Percentiles rank a stretch among this genome's conserved stretches.
Evolutionary conservation across 768 basidiomycete genomes (phyloP).

Genomic region (Boletus reticuloceps): DNA sequence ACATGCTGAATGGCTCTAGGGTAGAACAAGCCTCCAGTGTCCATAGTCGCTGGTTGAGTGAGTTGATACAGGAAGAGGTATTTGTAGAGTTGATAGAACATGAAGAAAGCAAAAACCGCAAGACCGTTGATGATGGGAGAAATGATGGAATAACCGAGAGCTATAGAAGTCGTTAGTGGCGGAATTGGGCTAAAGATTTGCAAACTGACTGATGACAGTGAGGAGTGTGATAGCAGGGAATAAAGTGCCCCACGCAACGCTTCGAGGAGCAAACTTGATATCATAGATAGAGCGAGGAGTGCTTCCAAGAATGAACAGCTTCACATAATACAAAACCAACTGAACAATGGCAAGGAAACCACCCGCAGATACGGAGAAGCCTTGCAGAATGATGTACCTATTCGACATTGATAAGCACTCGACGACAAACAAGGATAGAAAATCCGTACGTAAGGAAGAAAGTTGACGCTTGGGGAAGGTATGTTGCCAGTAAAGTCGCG

Average conservation of each 20-base stretch:
- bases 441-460: slow-evolving; percentile 80
- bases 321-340: slow-evolving; percentile 85
- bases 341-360: slow-evolving; percentile 79
- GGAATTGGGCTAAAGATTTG: not conserved
- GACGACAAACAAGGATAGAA: not conserved
- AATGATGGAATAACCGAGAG: slow-evolving; percentile 82
- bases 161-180: slow-evolving; percentile 31
- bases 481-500: slow-evolving; percentile 67
- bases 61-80: slow-evolving; percentile 82
- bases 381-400: slow-evolving; percentile 78
- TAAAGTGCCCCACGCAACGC: slow-evolving; percentile 72
- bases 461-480: slow-evolving; percentile 80
- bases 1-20: slow-evolving; percentile 91
- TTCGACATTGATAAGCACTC: not conserved
- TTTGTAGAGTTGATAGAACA: slow-evolving; percentile 82
- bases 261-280: slow-evolving; percentile 73
- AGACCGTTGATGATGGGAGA: slow-evolving; percentile 94
- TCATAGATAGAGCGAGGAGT: slow-evolving; percentile 83
- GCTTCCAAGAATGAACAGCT: slow-evolving; percentile 80
- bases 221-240: slow-evolving; percentile 74
- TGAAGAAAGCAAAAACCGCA: slow-evolving; percentile 75
- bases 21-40: slow-evolving; percentile 94
- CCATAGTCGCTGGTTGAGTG: slow-evolving; percentile 63
- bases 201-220: slow-evolving; percentile 70
- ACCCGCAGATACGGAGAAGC: slow-evolving; percentile 73